phyloP scores from a whole-genome alignment of 2,329 filamentous ascomycete genomes.

The Juglanconis juglandina region DNA sequence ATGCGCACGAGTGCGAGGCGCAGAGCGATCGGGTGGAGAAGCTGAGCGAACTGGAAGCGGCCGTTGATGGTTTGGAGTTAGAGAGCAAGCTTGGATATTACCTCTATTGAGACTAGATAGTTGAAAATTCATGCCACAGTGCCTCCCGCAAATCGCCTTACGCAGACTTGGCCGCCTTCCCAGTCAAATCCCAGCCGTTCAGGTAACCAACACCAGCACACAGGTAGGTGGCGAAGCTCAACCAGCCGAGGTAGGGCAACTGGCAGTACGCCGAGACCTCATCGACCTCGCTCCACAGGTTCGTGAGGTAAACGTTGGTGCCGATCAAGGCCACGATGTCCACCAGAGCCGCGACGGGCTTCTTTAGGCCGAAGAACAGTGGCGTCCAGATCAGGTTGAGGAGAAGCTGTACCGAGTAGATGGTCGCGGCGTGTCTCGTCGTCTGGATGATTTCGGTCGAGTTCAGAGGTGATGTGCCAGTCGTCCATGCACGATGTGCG shows the following conservation, averaged over 20 bases:
- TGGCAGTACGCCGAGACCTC: constrained; percentile 69
- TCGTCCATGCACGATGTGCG: constrained; percentile 70
- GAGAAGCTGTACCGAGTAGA: constrained; percentile 82
- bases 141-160: not conserved
- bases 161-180: constrained; percentile 26
- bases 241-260: constrained; percentile 82
- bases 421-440: constrained; percentile 66
- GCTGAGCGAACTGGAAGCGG: constrained; percentile 18
- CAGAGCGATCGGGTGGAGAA: constrained; percentile 20
- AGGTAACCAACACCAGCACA: constrained; percentile 65
- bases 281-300: constrained; percentile 74
- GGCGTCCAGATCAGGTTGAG: constrained; percentile 91
- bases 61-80: constrained; percentile 26
- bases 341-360: constrained; percentile 68
- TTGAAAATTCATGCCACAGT: not conserved
- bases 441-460: constrained; percentile 50
- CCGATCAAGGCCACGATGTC: constrained; percentile 73
- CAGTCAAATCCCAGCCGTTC: constrained; percentile 63
- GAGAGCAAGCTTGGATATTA: constrained; percentile 28
- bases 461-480: constrained; percentile 55
- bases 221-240: constrained; percentile 83
- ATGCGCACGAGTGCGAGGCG: constrained; percentile 18
- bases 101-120: constrained; percentile 20
- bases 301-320: constrained; percentile 69
- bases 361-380: constrained; percentile 78